Percentiles rank a stretch among this genome's conserved stretches.
These are phyloP conservation scores for Hyphopichia pseudoburtonii DNA, from an alignment of 1,139 yeast species.

Conservation along the genomic window DNA sequence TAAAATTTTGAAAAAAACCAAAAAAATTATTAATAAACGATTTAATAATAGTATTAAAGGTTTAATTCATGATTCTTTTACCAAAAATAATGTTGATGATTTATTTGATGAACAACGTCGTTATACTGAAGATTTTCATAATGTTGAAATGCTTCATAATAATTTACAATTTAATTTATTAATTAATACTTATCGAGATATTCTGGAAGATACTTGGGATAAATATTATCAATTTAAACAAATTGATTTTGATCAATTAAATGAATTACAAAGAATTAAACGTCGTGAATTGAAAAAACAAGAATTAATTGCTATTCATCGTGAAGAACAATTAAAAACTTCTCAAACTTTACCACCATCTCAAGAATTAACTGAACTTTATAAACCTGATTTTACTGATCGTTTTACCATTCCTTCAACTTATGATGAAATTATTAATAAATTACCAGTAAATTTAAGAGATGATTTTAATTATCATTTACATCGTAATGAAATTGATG, in stretches of 20 bases:
- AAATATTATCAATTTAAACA: constrained; percentile 39
- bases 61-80: constrained; percentile 35
- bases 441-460: constrained; percentile 37
- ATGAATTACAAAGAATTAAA: constrained; percentile 19
- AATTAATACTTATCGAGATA: constrained; percentile 41
- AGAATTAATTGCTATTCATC: constrained; percentile 15
- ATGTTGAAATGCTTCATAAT: constrained; percentile 47
- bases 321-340: constrained; percentile 10
- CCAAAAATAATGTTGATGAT: constrained; percentile 31
- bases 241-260: constrained; percentile 41
- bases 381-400: constrained; percentile 9
- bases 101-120: constrained; percentile 29
- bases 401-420: constrained; percentile 37
- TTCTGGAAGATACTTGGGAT: constrained; percentile 42
- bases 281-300: constrained; percentile 12
- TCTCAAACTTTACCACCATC: constrained; percentile 6
- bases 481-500: neutral
- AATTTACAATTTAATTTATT: constrained; percentile 43
- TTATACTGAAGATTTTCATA: constrained; percentile 37
- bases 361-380: constrained; percentile 5
- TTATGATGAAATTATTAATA: constrained; percentile 31
- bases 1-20: constrained; percentile 15
- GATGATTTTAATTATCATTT: constrained; percentile 12
- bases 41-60: constrained; percentile 36
- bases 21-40: constrained; percentile 18